Percentiles rank a stretch among this genome's conserved stretches.
Conservation (phyloP, 1,284 basidiomycete species). For the Heliocybe sulcata region DNA sequence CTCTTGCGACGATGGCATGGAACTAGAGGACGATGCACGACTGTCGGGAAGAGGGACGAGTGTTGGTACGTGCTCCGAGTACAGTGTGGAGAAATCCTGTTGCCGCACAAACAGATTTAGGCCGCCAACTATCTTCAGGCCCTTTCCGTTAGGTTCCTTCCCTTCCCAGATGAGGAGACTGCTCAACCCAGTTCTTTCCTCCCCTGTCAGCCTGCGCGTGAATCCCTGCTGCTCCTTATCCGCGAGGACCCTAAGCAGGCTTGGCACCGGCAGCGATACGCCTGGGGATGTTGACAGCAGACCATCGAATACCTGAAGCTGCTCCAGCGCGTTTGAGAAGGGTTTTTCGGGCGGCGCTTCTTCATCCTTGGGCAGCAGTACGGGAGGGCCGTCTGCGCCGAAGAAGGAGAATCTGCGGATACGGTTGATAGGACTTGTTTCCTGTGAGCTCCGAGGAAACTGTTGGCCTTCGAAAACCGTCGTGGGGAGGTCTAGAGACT, state of each 20-base stretch:
- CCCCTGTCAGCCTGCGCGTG: constrained; percentile 35
- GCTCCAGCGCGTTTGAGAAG: constrained; percentile 31
- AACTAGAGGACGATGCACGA: background rate
- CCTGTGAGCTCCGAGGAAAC: constrained; percentile 17
- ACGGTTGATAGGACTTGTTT: constrained; percentile 17
- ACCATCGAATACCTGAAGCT: constrained; percentile 29
- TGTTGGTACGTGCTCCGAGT: constrained; percentile 35
- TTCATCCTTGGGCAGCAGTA: constrained; percentile 5
- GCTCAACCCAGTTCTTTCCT: constrained; percentile 43
- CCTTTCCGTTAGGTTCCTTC: constrained; percentile 32
- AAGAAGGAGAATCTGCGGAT: constrained; percentile 40
- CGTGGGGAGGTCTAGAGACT: constrained; percentile 30
- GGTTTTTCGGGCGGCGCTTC: constrained; percentile 9
- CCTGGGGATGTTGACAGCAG: constrained; percentile 48
- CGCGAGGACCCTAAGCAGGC: constrained; percentile 39
- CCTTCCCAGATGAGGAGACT: constrained; percentile 55
- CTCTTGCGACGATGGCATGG: constrained; percentile 6
- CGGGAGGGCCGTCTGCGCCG: constrained; percentile 11
- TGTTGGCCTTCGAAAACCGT: constrained; percentile 9
- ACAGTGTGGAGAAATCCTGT: constrained; percentile 50
- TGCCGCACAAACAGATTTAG: constrained; percentile 48
- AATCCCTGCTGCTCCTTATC: constrained; percentile 35
- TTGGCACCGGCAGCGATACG: constrained; percentile 36
- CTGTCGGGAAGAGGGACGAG: background rate
- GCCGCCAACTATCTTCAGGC: constrained; percentile 48